These are phyloP conservation scores for Letharia columbiana DNA, from an alignment of 495 filamentous ascomycete species.

Conservation along the genomic window DNA sequence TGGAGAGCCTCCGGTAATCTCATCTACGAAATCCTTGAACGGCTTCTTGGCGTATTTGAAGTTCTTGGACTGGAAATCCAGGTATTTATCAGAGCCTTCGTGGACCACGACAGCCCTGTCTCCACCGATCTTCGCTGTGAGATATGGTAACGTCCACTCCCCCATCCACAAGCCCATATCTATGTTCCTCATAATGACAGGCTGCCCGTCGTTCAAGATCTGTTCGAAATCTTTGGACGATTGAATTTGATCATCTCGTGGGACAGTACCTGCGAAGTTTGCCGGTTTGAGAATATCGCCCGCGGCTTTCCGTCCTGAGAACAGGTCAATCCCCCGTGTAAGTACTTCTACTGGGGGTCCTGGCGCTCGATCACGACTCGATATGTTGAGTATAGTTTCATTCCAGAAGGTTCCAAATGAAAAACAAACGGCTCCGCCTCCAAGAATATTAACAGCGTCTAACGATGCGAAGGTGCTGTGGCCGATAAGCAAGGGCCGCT, in stretches of 20 bases:
- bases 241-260: conserved; percentile 28
- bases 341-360: neutral
- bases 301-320: neutral
- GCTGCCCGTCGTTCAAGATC: conserved; percentile 49
- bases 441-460: conserved; percentile 50
- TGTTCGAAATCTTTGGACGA: conserved; percentile 48
- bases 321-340: neutral
- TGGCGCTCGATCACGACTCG: neutral
- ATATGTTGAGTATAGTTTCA: conserved; percentile 44
- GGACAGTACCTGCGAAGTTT: conserved; percentile 24
- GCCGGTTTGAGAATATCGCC: conserved; percentile 16
- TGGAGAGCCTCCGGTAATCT: conserved; percentile 50
- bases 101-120: conserved; percentile 67
- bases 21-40: conserved; percentile 60
- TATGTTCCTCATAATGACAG: conserved; percentile 55
- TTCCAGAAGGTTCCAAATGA: conserved; percentile 79
- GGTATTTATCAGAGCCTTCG: conserved; percentile 49
- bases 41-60: conserved; percentile 63
- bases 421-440: conserved; percentile 83
- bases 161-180: conserved; percentile 58
- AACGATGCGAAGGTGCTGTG: conserved; percentile 44
- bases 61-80: conserved; percentile 79
- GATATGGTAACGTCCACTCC: conserved; percentile 61
- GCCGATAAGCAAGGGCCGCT: conserved; percentile 59
- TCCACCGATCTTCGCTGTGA: conserved; percentile 53